Percentiles rank a stretch among this genome's conserved stretches.
phyloP scores from a whole-genome alignment of 306 rosid genomes.

The Cercis canadensis region DNA sequence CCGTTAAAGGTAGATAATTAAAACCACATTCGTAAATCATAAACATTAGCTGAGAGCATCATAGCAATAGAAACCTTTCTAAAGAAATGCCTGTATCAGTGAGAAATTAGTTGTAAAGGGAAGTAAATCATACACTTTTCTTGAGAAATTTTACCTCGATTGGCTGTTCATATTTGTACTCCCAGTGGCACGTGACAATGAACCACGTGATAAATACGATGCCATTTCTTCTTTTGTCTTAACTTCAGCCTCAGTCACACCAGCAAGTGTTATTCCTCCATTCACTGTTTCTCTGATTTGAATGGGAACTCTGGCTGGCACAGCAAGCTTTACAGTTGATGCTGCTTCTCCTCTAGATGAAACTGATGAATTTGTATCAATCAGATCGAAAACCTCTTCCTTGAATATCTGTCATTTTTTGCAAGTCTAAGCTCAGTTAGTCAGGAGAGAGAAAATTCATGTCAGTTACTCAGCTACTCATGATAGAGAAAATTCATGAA shows the following conservation, averaged over 20 bases:
- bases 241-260: constrained; percentile 84
- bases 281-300: constrained; percentile 83
- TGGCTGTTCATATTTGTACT: constrained; percentile 95
- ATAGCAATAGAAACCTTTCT: too few species aligned
- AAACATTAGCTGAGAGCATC: too few species aligned
- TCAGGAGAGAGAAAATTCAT: background rate
- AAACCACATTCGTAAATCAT: too few species aligned
- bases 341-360: constrained; percentile 57
- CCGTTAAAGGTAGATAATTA: too few species aligned
- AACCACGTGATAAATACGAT: constrained; percentile 71
- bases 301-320: constrained; percentile 71
- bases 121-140: background rate
- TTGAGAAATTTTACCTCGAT: constrained; percentile 64
- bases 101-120: constrained; percentile 9
- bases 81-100: background rate
- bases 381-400: constrained; percentile 92
- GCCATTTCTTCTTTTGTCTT: constrained; percentile 87
- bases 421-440: constrained; percentile 1
- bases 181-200: constrained; percentile 84
- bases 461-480: too few species aligned
- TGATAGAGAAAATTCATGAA: background rate
- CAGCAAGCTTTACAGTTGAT: constrained; percentile 47
- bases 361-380: constrained; percentile 57
- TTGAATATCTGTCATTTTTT: constrained; percentile 71
- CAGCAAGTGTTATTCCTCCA: constrained; percentile 94